These are phyloP conservation scores for Benincasa hispida DNA, from an alignment of 306 rosid genomes.

Conservation along the genomic window DNA sequence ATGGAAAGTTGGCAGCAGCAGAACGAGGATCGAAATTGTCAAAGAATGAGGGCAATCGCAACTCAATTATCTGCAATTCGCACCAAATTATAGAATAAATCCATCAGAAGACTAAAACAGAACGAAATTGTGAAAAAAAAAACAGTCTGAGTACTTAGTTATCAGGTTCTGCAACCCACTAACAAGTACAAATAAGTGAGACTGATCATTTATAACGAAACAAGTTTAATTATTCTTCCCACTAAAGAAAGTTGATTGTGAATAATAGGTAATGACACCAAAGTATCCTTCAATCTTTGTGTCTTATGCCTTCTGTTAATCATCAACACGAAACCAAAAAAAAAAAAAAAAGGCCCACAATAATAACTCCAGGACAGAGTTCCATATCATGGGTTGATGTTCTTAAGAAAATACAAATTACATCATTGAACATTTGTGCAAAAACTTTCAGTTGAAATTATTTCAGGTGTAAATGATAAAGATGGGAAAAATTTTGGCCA, in stretches of 20 bases:
- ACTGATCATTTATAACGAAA: neutral
- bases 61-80: conserved; percentile 63
- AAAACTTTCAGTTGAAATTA: neutral
- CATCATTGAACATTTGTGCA: neutral
- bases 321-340: neutral
- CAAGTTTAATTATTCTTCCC: neutral
- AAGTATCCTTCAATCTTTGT: neutral
- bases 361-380: neutral
- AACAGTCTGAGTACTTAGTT: neutral
- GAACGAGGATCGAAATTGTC: conserved; percentile 83
- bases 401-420: neutral
- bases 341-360: neutral
- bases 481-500: neutral
- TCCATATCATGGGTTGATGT: neutral
- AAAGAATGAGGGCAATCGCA: conserved; percentile 76
- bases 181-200: neutral
- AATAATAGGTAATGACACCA: neutral
- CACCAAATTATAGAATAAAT: neutral
- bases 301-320: neutral
- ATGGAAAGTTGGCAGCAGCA: conserved; percentile 82
- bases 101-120: neutral
- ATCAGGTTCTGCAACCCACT: neutral
- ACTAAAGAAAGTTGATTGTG: neutral
- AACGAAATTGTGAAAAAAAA: neutral
- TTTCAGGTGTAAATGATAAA: neutral